Evolutionary conservation across 768 basidiomycete genomes (phyloP).

Genomic region (Suillus cothurnatus): DNA sequence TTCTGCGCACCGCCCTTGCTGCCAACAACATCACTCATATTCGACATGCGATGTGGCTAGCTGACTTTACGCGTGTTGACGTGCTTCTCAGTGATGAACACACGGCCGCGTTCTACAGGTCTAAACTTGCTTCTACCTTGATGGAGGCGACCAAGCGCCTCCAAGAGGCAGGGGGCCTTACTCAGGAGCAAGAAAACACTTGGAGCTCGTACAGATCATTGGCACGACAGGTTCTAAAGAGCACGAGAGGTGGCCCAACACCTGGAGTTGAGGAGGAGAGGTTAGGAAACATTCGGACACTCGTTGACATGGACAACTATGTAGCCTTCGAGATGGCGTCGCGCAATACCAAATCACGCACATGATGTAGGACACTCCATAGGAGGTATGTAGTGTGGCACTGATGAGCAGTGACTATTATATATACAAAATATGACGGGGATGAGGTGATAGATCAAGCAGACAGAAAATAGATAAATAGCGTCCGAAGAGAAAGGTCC

Average conservation of each 20-base stretch:
- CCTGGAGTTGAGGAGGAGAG: slow-evolving; percentile 20
- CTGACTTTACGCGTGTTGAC: slow-evolving; percentile 47
- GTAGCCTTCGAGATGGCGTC: slow-evolving; percentile 34
- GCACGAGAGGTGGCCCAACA: slow-evolving; percentile 16
- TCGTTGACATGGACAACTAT: slow-evolving; percentile 29
- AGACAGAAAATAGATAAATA: slow-evolving; percentile 10
- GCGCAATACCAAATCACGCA: slow-evolving; percentile 30
- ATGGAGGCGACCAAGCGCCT: slow-evolving; percentile 43
- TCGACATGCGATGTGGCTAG: slow-evolving; percentile 63
- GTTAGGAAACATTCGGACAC: slow-evolving; percentile 27
- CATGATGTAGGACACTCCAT: slow-evolving; percentile 10
- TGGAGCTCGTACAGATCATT: slow-evolving; percentile 21
- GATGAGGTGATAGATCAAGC: slow-evolving; percentile 1
- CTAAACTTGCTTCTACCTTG: slow-evolving; percentile 52
- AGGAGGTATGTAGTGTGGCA: slow-evolving; percentile 13
- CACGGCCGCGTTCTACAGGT: slow-evolving; percentile 40
- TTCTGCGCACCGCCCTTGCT: slow-evolving; percentile 60
- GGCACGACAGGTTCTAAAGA: slow-evolving; percentile 21
- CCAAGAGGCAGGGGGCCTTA: slow-evolving; percentile 20
- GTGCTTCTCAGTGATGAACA: slow-evolving; percentile 31
- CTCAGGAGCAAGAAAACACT: slow-evolving; percentile 18
- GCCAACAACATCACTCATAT: slow-evolving; percentile 51
- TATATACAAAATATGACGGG: slow-evolving; percentile 15
- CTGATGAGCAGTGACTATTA: background rate
- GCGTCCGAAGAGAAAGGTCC: slow-evolving; percentile 16